Percentiles rank a stretch among this genome's conserved stretches.
These are phyloP conservation scores for Fusarium solani-melongenae DNA, from an alignment of 2,329 filamentous ascomycete species.

Conservation along the genomic window DNA sequence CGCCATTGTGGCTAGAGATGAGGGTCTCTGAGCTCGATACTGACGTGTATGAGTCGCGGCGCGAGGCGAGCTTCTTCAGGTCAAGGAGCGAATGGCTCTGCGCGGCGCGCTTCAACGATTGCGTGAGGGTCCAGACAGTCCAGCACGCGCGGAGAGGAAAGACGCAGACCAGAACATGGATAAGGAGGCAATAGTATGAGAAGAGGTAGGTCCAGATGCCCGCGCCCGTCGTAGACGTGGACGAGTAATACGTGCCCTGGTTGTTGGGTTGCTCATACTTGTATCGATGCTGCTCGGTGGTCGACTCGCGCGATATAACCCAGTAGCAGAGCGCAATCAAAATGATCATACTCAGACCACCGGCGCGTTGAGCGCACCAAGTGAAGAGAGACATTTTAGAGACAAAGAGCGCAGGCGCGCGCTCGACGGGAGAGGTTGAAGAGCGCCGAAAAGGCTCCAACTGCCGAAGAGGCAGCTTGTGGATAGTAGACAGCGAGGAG, in stretches of 20 bases:
- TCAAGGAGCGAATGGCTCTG: slow-evolving; percentile 59
- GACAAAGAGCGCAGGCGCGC: neutral
- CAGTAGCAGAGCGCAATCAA: slow-evolving; percentile 63
- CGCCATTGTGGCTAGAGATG: slow-evolving; percentile 55
- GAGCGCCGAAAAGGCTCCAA: slow-evolving; percentile 2
- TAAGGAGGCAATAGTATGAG: slow-evolving; percentile 72
- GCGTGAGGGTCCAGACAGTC: slow-evolving; percentile 68
- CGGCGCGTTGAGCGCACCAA: slow-evolving; percentile 65
- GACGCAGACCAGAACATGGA: slow-evolving; percentile 71
- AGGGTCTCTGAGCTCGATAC: slow-evolving; percentile 67
- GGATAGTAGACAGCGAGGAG: neutral
- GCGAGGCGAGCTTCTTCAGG: slow-evolving; percentile 58
- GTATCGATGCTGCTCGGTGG: slow-evolving; percentile 56
- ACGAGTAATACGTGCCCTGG: slow-evolving; percentile 45
- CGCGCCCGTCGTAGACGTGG: slow-evolving; percentile 51
- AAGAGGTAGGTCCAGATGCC: slow-evolving; percentile 66
- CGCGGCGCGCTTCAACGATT: slow-evolving; percentile 58
- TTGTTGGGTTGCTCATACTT: slow-evolving; percentile 55
- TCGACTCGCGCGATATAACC: slow-evolving; percentile 64
- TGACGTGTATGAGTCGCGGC: slow-evolving; percentile 65
- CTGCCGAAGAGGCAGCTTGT: slow-evolving; percentile 3
- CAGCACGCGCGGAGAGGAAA: slow-evolving; percentile 73
- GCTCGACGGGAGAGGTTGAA: neutral
- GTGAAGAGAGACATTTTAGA: slow-evolving; percentile 62
- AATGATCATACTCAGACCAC: slow-evolving; percentile 65